A percentile compares a stretch with the other conserved stretches of the same genome.
Conservation (phyloP, 208 protist genomes). For the Acanthamoeba sp. region DNA sequence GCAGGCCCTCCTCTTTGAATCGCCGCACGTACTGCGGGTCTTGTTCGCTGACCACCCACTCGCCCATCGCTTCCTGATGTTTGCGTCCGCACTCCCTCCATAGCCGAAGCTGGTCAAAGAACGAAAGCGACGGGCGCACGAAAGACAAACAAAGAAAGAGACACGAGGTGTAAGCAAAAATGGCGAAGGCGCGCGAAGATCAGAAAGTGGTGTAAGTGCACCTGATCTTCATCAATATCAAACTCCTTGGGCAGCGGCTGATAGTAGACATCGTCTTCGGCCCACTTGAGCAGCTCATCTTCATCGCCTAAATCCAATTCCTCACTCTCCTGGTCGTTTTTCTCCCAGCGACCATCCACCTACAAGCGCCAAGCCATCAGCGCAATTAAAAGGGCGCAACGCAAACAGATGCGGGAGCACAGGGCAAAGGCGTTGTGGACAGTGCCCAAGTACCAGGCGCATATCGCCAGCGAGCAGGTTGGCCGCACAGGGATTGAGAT, state of each 20-base stretch:
- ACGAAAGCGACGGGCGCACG: not conserved
- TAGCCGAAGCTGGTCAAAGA: not conserved
- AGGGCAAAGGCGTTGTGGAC: no score
- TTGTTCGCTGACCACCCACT: not conserved
- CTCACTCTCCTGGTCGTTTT: not conserved
- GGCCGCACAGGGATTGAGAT: constrained; percentile 5
- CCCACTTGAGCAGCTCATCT: constrained; percentile 22
- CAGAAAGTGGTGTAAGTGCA: not conserved
- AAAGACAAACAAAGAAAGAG: not conserved
- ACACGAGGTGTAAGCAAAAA: not conserved
- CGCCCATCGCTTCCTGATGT: not conserved
- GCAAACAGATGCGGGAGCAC: no score
- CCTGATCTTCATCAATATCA: constrained; percentile 16
- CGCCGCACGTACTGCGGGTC: constrained; percentile 12
- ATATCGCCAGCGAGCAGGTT: constrained; percentile 5
- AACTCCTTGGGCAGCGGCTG: constrained; percentile 21
- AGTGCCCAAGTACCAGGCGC: not conserved
- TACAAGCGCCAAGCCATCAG: no score
- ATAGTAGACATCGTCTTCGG: not conserved
- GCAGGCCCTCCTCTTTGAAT: constrained; percentile 14
- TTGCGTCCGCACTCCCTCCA: not conserved
- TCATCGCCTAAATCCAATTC: constrained; percentile 21
- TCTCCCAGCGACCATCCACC: constrained; percentile 10
- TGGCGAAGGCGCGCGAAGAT: not conserved
- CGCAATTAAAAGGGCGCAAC: no score